Evolutionary conservation across 805 yeast genomes (phyloP).

Genomic region (Dipodascus albidus): DNA sequence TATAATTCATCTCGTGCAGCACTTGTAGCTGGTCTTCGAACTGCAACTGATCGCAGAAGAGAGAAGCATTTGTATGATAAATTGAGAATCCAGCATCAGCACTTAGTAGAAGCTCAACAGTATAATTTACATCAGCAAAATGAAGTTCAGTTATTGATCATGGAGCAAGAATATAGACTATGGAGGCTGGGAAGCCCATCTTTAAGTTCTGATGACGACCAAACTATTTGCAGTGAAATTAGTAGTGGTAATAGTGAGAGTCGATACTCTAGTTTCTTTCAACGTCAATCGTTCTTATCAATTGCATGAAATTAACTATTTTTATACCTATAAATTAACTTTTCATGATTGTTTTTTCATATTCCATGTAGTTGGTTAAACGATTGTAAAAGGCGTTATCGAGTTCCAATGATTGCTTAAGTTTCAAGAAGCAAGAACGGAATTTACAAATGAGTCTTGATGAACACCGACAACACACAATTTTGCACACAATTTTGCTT

Average conservation of each 20-base stretch:
- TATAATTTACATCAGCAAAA: not conserved
- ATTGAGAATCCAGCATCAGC: not conserved
- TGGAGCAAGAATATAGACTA: not conserved
- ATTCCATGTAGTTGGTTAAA: too few relatives aligned
- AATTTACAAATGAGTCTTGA: too few relatives aligned
- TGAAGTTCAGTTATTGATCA: not conserved
- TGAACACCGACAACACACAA: too few relatives aligned
- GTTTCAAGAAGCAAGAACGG: too few relatives aligned
- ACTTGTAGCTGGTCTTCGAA: conserved; percentile 17
- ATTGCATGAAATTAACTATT: too few relatives aligned
- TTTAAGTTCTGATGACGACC: not conserved
- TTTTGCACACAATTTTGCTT: too few relatives aligned
- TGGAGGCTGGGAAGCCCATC: not conserved
- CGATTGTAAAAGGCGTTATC: too few relatives aligned
- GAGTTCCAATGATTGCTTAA: too few relatives aligned
- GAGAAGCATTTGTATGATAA: conserved; percentile 5
- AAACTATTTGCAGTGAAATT: not conserved
- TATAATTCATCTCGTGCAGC: conserved; percentile 18
- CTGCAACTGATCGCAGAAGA: conserved; percentile 19
- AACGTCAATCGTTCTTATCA: too few relatives aligned
- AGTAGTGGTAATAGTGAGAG: too few relatives aligned
- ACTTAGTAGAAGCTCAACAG: not conserved
- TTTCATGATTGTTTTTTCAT: too few relatives aligned
- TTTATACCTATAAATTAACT: too few relatives aligned
- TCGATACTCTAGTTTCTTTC: not conserved